Conservation (phyloP, 2,329 filamentous ascomycete genomes). For the Dactylellina sp. region DNA sequence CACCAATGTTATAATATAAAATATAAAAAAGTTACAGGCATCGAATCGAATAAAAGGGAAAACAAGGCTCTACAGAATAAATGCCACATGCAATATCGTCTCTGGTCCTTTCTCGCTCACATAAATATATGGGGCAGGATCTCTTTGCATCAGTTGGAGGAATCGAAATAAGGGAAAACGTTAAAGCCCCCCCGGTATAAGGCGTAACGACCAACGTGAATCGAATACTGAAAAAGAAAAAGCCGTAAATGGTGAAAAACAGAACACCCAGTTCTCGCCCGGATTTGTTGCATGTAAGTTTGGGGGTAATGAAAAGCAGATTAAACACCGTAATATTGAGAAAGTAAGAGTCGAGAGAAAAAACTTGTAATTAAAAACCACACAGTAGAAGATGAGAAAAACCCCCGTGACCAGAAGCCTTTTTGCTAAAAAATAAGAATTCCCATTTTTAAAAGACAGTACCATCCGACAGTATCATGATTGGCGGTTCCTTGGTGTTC, state of each 20-base stretch:
- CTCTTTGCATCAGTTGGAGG: neutral
- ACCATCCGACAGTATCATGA: slow-evolving; percentile 94
- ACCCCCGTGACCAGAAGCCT: slow-evolving; percentile 32
- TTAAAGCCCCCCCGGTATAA: slow-evolving; percentile 2
- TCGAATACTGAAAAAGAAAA: neutral
- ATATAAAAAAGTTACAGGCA: neutral
- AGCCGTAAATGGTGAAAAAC: slow-evolving; percentile 23
- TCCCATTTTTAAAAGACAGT: slow-evolving; percentile 80
- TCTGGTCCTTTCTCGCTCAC: slow-evolving; percentile 5
- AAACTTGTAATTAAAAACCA: slow-evolving; percentile 30
- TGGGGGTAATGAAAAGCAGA: slow-evolving; percentile 51
- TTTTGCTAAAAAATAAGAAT: neutral
- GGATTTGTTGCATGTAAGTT: slow-evolving; percentile 26
- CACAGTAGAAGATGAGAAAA: no score
- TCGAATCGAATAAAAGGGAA: neutral
- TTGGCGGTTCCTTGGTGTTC: slow-evolving; percentile 95
- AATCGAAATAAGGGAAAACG: slow-evolving; percentile 14
- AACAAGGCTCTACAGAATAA: neutral
- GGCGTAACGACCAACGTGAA: slow-evolving; percentile 6
- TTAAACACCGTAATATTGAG: slow-evolving; percentile 46
- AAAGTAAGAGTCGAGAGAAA: slow-evolving; percentile 31
- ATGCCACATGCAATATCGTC: neutral
- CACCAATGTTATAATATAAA: slow-evolving; percentile 1
- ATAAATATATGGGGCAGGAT: neutral
- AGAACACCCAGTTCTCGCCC: slow-evolving; percentile 42